phyloP scores from a whole-genome alignment of 1,139 yeast genomes.

The Lodderomyces theae region DNA sequence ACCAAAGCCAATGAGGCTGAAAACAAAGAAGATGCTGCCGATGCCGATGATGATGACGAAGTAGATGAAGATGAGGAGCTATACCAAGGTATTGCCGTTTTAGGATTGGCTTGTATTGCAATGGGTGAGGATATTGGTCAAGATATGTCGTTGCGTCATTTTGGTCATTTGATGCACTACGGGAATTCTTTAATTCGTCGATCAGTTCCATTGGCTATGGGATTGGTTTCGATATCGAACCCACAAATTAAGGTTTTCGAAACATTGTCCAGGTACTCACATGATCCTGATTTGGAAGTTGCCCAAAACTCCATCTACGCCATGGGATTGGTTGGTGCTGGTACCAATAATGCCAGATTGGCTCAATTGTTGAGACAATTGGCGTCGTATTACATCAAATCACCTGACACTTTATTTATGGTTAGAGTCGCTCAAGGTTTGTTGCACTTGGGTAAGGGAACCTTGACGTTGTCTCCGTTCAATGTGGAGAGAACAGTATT shows the following conservation, averaged over 20 bases:
- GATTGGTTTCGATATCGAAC: conserved; percentile 85
- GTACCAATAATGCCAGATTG: conserved; percentile 96
- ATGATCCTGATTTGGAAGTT: conserved; percentile 91
- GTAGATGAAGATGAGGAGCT: conserved; percentile 57
- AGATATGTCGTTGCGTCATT: conserved; percentile 96
- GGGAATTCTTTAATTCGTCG: conserved; percentile 90
- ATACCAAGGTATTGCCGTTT: conserved; percentile 84
- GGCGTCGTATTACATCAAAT: conserved; percentile 89
- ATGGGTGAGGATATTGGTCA: conserved; percentile 99
- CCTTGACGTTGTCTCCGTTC: conserved; percentile 85
- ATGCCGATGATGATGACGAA: conserved; percentile 25
- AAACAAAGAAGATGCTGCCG: conserved; percentile 18
- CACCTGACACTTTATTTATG: conserved; percentile 86
- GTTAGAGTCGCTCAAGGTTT: conserved; percentile 95
- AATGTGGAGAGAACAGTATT: conserved; percentile 84
- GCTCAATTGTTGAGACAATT: conserved; percentile 94
- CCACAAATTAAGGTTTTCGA: conserved; percentile 98
- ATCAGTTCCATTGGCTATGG: conserved; percentile 98
- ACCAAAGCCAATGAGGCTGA: conserved; percentile 19
- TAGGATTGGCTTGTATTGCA: conserved; percentile 92
- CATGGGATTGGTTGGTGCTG: conserved; percentile 98
- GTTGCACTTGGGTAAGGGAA: conserved; percentile 93
- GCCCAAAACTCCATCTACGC: conserved; percentile 94
- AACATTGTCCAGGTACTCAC: conserved; percentile 92
- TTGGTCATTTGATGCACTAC: conserved; percentile 96